Conservation (phyloP, 2,329 filamentous ascomycete species). For the Apiospora rasikravindrae region DNA sequence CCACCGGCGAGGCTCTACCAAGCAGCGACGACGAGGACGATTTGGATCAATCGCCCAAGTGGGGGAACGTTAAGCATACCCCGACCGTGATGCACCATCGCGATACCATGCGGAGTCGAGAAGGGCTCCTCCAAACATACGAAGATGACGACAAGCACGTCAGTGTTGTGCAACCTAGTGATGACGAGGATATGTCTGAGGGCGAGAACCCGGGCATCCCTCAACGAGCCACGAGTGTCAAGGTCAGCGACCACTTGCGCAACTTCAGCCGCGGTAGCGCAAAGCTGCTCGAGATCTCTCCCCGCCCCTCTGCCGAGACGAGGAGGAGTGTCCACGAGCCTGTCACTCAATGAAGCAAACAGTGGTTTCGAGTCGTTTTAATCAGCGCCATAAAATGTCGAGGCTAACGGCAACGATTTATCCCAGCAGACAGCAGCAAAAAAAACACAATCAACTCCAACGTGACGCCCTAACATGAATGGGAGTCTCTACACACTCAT, state of each 20-base stretch:
- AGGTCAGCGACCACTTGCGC: slow-evolving; percentile 68
- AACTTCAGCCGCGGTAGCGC: slow-evolving; percentile 81
- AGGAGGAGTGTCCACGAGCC: slow-evolving; percentile 44
- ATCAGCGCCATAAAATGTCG: neutral
- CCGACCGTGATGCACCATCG: slow-evolving; percentile 55
- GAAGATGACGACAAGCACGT: slow-evolving; percentile 40
- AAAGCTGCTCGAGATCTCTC: slow-evolving; percentile 71
- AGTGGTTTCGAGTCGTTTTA: neutral
- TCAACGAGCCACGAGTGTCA: slow-evolving; percentile 74
- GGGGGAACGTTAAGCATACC: slow-evolving; percentile 58
- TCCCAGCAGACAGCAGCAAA: slow-evolving; percentile 17
- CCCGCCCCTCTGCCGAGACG: slow-evolving; percentile 58
- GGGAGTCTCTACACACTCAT: neutral
- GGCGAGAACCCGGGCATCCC: slow-evolving; percentile 42
- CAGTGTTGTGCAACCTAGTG: slow-evolving; percentile 38
- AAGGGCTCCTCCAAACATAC: slow-evolving; percentile 53
- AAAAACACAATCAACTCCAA: neutral
- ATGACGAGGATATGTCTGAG: slow-evolving; percentile 31
- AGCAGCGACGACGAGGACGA: slow-evolving; percentile 63
- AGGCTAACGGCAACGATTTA: slow-evolving; percentile 1
- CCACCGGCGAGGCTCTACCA: slow-evolving; percentile 56
- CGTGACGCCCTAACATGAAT: neutral
- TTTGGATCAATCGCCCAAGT: slow-evolving; percentile 48
- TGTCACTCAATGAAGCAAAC: slow-evolving; percentile 30
- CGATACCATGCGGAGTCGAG: slow-evolving; percentile 56